A percentile compares a stretch with the other conserved stretches of the same genome.
Conservation (phyloP, 139 green algal genomes). For the Picochlorum sp. region DNA sequence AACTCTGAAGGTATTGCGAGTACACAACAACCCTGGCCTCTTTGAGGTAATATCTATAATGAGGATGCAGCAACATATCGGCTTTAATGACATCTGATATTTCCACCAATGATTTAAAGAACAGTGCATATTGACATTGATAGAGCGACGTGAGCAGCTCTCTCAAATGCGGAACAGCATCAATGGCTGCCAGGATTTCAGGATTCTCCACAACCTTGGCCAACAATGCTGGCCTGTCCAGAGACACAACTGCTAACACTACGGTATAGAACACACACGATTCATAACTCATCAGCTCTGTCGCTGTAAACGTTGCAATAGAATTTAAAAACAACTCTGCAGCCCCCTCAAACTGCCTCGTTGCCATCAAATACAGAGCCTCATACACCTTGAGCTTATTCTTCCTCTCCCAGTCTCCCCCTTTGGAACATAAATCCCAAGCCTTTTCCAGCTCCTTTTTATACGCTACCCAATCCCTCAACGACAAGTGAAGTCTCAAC, state of each 20-base stretch:
- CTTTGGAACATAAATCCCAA: slow-evolving; percentile 70
- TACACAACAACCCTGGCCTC: slow-evolving; percentile 85
- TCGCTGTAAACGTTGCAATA: slow-evolving; percentile 91
- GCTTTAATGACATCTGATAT: slow-evolving; percentile 50
- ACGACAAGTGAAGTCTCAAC: slow-evolving; percentile 71
- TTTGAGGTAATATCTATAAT: slow-evolving; percentile 88
- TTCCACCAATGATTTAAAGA: slow-evolving; percentile 73
- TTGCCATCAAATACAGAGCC: slow-evolving; percentile 75
- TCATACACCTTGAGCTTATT: slow-evolving; percentile 99
- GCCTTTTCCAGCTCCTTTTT: slow-evolving; percentile 56
- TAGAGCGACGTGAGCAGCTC: slow-evolving; percentile 84
- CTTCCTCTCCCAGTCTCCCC: slow-evolving; percentile 98
- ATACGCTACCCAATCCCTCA: slow-evolving; percentile 63
- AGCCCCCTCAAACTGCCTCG: slow-evolving; percentile 74
- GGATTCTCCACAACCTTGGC: slow-evolving; percentile 80
- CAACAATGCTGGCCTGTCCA: slow-evolving; percentile 56
- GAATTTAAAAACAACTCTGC: slow-evolving; percentile 87
- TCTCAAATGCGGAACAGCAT: slow-evolving; percentile 61
- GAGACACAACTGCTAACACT: slow-evolving; percentile 57
- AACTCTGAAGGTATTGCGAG: slow-evolving; percentile 90
- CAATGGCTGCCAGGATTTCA: slow-evolving; percentile 91
- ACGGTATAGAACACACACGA: slow-evolving; percentile 89
- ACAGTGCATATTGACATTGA: slow-evolving; percentile 81
- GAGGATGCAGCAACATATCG: slow-evolving; percentile 74
- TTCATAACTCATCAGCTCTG: slow-evolving; percentile 88